phyloP scores from a whole-genome alignment of 129 eudicot genomes.

The Mikania micrantha region DNA sequence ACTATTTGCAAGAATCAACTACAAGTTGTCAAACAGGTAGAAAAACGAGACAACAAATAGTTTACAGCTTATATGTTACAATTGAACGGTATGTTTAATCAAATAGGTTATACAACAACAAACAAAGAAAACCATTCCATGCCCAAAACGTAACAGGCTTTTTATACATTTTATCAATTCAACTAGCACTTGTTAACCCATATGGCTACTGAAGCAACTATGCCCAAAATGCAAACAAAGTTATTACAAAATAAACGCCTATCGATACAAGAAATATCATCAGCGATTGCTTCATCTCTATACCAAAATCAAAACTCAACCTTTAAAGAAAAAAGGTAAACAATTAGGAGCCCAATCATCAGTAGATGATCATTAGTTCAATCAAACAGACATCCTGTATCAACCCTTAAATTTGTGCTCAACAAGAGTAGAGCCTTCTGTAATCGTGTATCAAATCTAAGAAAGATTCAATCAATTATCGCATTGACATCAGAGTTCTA shows the following conservation, averaged over 20 bases:
- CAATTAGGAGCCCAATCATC: conserved; percentile 22
- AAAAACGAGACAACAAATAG: no score
- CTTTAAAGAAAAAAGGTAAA: conserved; percentile 2
- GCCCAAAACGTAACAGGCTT: neutral
- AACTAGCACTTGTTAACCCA: neutral
- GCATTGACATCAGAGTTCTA: conserved; percentile 66
- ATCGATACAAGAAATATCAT: conserved; percentile 20
- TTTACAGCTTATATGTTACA: no score
- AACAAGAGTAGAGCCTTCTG: conserved; percentile 39
- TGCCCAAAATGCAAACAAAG: neutral
- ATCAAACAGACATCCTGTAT: neutral
- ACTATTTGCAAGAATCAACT: no score
- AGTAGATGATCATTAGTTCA: conserved; percentile 30
- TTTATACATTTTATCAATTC: neutral
- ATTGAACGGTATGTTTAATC: no score
- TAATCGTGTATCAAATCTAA: neutral
- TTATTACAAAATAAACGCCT: neutral
- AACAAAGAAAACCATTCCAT: neutral
- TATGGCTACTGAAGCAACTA: neutral
- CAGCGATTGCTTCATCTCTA: conserved; percentile 5
- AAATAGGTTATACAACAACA: no score
- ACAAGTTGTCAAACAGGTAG: no score
- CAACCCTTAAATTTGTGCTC: conserved; percentile 20
- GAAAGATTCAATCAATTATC: conserved; percentile 26
- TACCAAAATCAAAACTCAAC: neutral